Conservation (phyloP, 108 stramenopile species). For the Skeletonema marinoi region DNA sequence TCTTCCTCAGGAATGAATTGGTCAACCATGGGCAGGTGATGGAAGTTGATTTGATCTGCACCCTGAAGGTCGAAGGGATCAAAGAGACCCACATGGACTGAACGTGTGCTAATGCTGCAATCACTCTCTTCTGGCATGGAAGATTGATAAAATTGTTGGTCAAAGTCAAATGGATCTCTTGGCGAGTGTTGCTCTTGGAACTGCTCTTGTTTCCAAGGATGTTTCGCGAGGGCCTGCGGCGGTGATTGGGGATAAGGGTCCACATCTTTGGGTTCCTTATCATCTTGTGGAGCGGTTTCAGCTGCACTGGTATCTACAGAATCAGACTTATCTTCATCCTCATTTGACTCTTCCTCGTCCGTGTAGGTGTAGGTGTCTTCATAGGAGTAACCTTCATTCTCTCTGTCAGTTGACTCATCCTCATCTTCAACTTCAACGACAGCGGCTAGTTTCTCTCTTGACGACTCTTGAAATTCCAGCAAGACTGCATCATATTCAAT, state of each 20-base stretch:
- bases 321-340: neutral
- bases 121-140: neutral
- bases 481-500: conserved; percentile 32
- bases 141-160: neutral
- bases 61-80: neutral
- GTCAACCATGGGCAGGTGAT: neutral
- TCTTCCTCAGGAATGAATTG: neutral
- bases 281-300: neutral
- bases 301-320: neutral
- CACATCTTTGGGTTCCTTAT: neutral
- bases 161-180: conserved; percentile 2
- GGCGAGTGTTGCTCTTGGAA: neutral
- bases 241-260: neutral
- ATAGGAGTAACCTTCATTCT: neutral
- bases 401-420: neutral
- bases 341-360: neutral
- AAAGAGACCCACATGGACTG: neutral
- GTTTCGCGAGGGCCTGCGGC: neutral
- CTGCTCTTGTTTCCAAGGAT: conserved; percentile 3
- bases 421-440: neutral
- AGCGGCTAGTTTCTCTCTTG: neutral
- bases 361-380: neutral
- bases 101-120: neutral
- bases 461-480: conserved; percentile 8
- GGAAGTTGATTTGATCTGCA: neutral